Conservation (phyloP, 2,329 filamentous ascomycete species). For the Chaetoscypha palmicola region DNA sequence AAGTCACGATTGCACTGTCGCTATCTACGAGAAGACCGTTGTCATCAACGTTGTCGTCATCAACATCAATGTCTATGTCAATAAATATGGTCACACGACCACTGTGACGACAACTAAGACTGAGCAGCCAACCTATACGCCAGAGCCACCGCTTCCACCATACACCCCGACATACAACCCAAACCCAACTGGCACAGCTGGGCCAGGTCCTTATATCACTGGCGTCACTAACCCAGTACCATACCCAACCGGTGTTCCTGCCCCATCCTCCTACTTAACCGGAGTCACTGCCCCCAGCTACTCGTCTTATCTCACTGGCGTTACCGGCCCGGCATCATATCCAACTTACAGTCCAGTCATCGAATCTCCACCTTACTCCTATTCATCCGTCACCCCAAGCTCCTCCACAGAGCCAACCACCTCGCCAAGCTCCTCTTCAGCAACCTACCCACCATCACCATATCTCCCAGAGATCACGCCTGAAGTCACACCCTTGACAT, state of each 20-base stretch:
- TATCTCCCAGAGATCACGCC: not conserved
- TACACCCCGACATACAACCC: not conserved
- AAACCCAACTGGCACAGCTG: slow-evolving; percentile 1
- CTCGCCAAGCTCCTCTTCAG: not conserved
- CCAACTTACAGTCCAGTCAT: no score
- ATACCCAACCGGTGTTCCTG: not conserved
- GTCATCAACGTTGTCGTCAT: slow-evolving; percentile 5
- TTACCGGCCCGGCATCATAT: no score
- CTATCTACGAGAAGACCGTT: slow-evolving; percentile 4
- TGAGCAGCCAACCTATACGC: slow-evolving; percentile 7
- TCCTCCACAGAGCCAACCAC: not conserved
- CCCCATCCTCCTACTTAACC: not conserved
- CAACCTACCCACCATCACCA: not conserved
- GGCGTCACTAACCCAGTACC: not conserved
- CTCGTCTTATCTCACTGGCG: no score
- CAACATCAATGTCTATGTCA: slow-evolving; percentile 7
- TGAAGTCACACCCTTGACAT: not conserved
- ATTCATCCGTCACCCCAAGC: not conserved
- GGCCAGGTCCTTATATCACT: not conserved
- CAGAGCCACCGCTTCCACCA: slow-evolving; percentile 4
- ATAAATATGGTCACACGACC: slow-evolving; percentile 3
- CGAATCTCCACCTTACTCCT: not conserved
- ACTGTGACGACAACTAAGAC: slow-evolving; percentile 7
- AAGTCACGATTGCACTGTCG: slow-evolving; percentile 5
- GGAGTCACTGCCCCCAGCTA: no score